Evolutionary conservation across 2,329 filamentous ascomycete genomes (phyloP).

Genomic region (Pseudocercospora musae): DNA sequence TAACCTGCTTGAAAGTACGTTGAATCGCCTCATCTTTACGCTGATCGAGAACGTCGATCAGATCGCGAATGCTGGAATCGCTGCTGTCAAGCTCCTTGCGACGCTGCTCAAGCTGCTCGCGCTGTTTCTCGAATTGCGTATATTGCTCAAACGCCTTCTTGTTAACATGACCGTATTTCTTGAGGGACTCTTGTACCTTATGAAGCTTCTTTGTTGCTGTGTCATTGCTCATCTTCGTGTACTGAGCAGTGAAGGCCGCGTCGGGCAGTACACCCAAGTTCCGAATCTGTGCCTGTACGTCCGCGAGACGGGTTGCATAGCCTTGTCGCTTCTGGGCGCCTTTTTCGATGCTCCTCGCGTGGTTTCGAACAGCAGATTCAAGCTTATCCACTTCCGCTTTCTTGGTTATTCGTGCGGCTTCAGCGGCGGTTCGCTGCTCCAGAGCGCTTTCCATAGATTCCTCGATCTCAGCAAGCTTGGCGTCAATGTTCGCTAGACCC

Average conservation of each 20-base stretch:
- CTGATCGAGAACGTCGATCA: conserved; percentile 88
- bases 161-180: conserved; percentile 97
- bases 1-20: conserved; percentile 97
- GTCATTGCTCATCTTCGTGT: conserved; percentile 76
- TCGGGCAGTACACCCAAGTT: conserved; percentile 91
- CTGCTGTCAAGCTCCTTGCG: conserved; percentile 83
- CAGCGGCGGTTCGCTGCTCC: conserved; percentile 55
- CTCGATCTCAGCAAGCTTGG: conserved; percentile 72
- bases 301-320: conserved; percentile 70
- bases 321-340: conserved; percentile 83
- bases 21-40: conserved; percentile 98
- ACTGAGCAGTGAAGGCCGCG: conserved; percentile 81
- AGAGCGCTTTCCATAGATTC: conserved; percentile 61
- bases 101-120: conserved; percentile 79
- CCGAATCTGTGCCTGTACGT: conserved; percentile 83
- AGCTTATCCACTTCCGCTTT: conserved; percentile 73
- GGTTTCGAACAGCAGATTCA: conserved; percentile 72
- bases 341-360: conserved; percentile 89
- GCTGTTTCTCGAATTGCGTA: conserved; percentile 90
- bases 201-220: conserved; percentile 66
- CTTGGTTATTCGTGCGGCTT: conserved; percentile 59
- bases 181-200: conserved; percentile 86
- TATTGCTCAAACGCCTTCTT: conserved; percentile 99
- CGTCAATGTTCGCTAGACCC: conserved; percentile 62
- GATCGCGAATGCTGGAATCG: conserved; percentile 82